Evolutionary conservation across 208 protist genomes (phyloP), one percentile per base, ranked within the genome.

Genomic region (Leishmania martiniquensis): DNA sequence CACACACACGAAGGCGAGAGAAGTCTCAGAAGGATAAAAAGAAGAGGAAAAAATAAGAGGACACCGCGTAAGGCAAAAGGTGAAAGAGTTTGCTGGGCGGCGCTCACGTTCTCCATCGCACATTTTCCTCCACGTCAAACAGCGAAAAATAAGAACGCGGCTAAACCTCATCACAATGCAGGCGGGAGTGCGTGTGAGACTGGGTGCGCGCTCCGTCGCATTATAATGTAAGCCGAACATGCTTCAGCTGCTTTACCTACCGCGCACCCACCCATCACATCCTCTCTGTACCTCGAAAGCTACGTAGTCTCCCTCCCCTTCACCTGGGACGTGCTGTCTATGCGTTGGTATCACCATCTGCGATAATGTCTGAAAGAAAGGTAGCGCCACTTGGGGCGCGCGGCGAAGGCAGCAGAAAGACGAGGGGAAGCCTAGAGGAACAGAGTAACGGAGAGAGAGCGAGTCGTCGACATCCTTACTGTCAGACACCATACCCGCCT

Each of bases 371-470:
- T 51, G 65, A 49, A 69, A n/a, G 29, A 15, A 69, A 69, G 29
- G 42, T 32, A 17, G 42, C 25, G 39, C 65, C 65, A 34, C n/a
- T 51, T 49, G 37, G 37, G 42, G 20, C 42, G n/a, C 29, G 22
- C 51, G 65, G 12, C 47, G 65, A 51, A 20, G 9, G 20, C 4
- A 54, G 60, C 22, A 12, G 52, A 55, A 47, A 3, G 29, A 34
- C 42, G 55, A 72, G 51, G 45, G 76, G 66, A 52, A 59, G 42
- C 25, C 10, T 69, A 17, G 37, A 47, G 25, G 70, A 76, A 77
- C 34, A n/a, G 13, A 73, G 17, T 59, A 84, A 83, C 49, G 44
- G 32, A 22, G 22, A 67, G 39, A 80, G 54, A 77, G 6, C 39
- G 12, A 10, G 65, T 34, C 5, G 32, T 51, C 65, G 25, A 20